Base-by-base conservation (phyloP, 2,329 filamentous ascomycete genomes). In the Aspergillus aculeatinus region DNA sequence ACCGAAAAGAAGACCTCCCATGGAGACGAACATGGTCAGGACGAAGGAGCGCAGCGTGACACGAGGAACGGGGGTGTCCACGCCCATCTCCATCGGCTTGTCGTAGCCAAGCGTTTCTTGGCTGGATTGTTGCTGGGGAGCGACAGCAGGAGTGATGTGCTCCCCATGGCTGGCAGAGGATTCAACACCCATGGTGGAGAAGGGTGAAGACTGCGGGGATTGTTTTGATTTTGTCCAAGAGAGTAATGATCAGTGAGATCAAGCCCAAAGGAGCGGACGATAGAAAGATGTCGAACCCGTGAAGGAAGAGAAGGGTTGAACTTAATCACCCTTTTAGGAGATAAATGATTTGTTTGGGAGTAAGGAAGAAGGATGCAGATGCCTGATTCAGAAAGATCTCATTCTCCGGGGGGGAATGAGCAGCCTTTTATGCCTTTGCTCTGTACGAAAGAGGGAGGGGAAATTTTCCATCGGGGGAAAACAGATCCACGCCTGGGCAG, bases 1-100 rank as follows among this genome's bases (percentile, higher is more conserved):
- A 19, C 77, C 76, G 56, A 78, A 79, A n/a, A 80, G 72, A 19
- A 80, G 72, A 51, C 78, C 78, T 56, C 78, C 78, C 74, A 80
- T 79, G 1, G 78, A 80, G 48, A 80, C 76, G 55, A 80, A 74
- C 16, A 78, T 65, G n/a, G 74, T 76, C 77, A 80, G 77, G 53
- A 72, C 57, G 35, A 76, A 67, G 11, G 77, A 73, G 19, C 73
- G 71, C 58, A 72, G 59, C 14, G 77, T 80, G 29, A 80, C 57
- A 4, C 67, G 62, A 12, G 74, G 74, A 2, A 76, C 63, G 0
- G 70, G 68, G 1, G 70, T 72, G 55, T 76, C 69, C 39, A 75
- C 62, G 0, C 65, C 68, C 5, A 62, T 55, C 5, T 63, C 54
- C 51, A 60, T 50, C 4, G 68, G 68, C 62, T 73, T 71, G 27